Evolutionary conservation across 345 rosid species (phyloP), one percentile per base, ranked within the genome.

Genomic region (Psidium friedrichsthalianum): DNA sequence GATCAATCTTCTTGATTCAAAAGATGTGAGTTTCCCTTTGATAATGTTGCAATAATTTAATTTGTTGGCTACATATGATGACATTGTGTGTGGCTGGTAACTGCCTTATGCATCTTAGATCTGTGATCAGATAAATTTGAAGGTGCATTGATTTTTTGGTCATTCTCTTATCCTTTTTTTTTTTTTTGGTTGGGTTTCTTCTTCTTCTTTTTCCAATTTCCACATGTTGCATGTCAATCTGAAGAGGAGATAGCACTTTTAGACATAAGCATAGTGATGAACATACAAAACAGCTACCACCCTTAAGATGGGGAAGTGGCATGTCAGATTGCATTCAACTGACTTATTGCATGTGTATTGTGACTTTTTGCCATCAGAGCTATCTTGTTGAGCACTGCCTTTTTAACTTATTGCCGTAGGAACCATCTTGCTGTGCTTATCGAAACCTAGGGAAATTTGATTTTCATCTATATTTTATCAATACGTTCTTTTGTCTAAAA

Each of bases 1-100:
- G 86, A 95, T 95, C 91, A 95, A 96, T 92, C 98, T 96, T 86
- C 98, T 96, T 58, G 99, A 96, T 92, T 88, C 98, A 56, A 96
- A 94, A 90, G 97, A 94, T 89, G 98, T 96, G 89, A 93, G 99
- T 88, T 81, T 36, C 78, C 47, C 47, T 47, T 32, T 32, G 78
- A 69, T 69, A 69, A 69, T 64, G 44, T 8, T 64, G 78, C 42
- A 64, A 8, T 64, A 16, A 32, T 8, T 64, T 64, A 16, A 64
- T 32, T 32, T 32, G 44, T 64, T 32, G 78, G 78, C 78, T 44
- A 64, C 78, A 8, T 32, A 8, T 64, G 78, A 64, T 21, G 21
- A 6, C 44, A 64, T 32, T 32, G 24, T 32, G 44, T 64, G 44
- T 32, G 78, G 78, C 78, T 18, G 78, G 44, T 32, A 44, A 64